These are phyloP conservation scores for Solanum corneliomulleri DNA, from an alignment of 257 asterid genomes.

Conservation along the genomic window DNA sequence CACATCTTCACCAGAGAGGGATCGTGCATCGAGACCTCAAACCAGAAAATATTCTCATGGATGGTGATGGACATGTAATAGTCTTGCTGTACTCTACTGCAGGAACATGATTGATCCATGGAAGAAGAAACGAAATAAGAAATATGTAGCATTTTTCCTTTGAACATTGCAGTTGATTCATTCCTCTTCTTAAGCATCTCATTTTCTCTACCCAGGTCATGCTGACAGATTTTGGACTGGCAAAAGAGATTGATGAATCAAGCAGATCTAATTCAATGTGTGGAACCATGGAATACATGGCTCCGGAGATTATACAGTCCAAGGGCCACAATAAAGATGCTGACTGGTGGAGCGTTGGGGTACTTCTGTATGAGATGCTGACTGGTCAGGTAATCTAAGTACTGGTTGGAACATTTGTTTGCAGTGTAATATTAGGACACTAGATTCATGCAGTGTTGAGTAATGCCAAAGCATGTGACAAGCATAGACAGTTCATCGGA, in stretches of 20 bases:
- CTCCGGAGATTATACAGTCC: conserved; percentile 73
- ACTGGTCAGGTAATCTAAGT: conserved; percentile 58
- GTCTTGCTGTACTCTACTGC: conserved; percentile 4
- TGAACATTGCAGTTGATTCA: not conserved
- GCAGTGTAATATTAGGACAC: not conserved
- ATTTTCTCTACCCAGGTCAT: conserved; percentile 39
- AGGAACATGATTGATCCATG: conserved; percentile 3
- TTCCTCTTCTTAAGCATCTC: conserved; percentile 1
- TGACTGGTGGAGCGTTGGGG: conserved; percentile 95
- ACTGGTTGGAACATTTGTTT: not conserved
- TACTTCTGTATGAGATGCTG: conserved; percentile 83
- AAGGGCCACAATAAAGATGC: conserved; percentile 81
- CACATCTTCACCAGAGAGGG: conserved; percentile 87
- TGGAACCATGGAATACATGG: conserved; percentile 96
- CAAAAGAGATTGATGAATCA: conserved; percentile 82
- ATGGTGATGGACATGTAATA: conserved; percentile 89
- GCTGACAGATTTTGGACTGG: conserved; percentile 91
- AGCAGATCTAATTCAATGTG: conserved; percentile 86
- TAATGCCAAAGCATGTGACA: not conserved
- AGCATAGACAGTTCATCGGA: not conserved
- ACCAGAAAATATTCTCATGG: conserved; percentile 97
- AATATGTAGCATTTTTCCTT: not conserved
- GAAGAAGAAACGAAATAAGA: not conserved
- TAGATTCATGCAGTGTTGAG: not conserved
- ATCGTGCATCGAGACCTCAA: conserved; percentile 92